Evolutionary conservation across 1,284 basidiomycete genomes (phyloP), one percentile per base, ranked within the genome.

Genomic region (Mycena citricolor): DNA sequence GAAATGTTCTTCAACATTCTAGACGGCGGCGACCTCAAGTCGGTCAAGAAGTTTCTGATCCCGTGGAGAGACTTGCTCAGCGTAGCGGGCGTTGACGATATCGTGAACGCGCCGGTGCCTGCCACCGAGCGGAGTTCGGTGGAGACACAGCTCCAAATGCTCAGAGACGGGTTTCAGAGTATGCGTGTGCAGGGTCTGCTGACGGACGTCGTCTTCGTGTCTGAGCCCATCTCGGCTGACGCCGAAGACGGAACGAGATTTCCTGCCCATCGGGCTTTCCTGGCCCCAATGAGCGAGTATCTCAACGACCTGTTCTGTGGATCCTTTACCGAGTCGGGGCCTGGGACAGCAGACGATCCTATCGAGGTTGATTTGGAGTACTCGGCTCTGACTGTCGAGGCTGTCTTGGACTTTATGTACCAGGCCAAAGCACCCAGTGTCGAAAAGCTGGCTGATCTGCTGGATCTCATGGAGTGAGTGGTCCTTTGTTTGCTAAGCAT

Each of bases 1-100:
- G 52, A 63, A 26, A 57, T 74, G 36, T 57, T 68, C 34, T 61
- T 71, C 49, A 66, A 67, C 38, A 59, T 58, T 21, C 50, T 48
- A 10, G 63, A 65, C 24, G 55, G 58, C 2, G 55, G 51, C 16
- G 55, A 53, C n/a, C 54, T 60, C 21, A 47, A 59, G 17, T 50
- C 56, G 8, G 65, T 67, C 16, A 60, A 62, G 21, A 44, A 49
- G 11, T 67, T 65, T 57, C 52, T 71, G 13, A 17, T 36, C 8
- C 55, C 57, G 0, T 70, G 61, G 55, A 53, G 57, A 32, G 47
- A 59, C 6, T 60, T 71, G 2, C 58, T 71, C 5, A 45, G 55
- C 7, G 60, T 58, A 13, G 54, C 64, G 5, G 66, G 67, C 47
- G 42, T 51, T 19, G 49, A 51, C 38, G 42, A 51, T 28, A 51